Evolutionary conservation across 139 green algal species (phyloP), one percentile per base, ranked within the genome.

Genomic region (Monoraphidium neglectum): DNA sequence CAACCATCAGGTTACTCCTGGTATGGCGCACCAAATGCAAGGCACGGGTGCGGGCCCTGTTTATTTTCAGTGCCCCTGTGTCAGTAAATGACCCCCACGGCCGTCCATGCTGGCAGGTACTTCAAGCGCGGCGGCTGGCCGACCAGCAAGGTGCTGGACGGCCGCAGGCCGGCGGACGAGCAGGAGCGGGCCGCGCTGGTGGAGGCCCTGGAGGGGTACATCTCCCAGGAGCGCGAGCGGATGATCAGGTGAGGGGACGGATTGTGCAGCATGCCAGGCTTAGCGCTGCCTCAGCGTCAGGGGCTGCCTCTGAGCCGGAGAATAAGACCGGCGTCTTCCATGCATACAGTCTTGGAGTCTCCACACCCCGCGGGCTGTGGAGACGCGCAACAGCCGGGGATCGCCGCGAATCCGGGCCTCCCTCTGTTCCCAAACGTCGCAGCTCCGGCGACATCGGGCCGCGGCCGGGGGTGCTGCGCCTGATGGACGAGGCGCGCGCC

Each of bases 181-280:
- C 80, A 88, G 18, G 89, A 97, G 76, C 69, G 95, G 74, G 63
- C 69, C 4, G 5, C 66, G 63, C 79, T 98, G 0, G 88, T 99
- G 12, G 95, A 98, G 84, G 78, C 72, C 24, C 82, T 98, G 77
- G 90, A 97, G 74, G 86, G 94, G 68, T 96, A 88, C 86, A 97
- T 96, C 85, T 90, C 91, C 15, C 68, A 86, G 4, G 89, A 92
- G 66, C 95, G 93, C 79, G 87, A 94, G 81, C 69, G 81, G 47
- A 77, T 90, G 68, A 88, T 90, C 21, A 82, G 78, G 79, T 86
- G 59, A 61, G 82, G 21, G 6, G 40, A 47, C 16, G 30, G 16
- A 23, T 38, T 4, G 26, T 24, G 23, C 21, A 8, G 8, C 3
- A 37, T 10, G 5, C 36, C 5, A 3, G 65, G n/a, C 12, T 37